Conservation (phyloP, 345 rosid species). For the Lepidium didymum region DNA sequence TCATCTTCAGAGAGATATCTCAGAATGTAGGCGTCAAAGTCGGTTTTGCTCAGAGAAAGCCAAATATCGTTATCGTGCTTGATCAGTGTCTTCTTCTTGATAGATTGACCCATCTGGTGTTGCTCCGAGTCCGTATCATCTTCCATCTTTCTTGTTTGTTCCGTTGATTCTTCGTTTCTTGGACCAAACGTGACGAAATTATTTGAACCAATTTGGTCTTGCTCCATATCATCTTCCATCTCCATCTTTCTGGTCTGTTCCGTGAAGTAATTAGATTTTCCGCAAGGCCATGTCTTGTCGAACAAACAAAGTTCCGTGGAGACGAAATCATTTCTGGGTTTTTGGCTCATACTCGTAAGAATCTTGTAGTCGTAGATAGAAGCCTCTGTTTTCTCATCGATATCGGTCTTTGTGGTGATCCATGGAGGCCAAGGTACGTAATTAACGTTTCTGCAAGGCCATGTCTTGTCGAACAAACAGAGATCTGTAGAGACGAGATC, state of each 20-base stretch:
- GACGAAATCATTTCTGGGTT: neutral
- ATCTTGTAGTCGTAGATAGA: no score
- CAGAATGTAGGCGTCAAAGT: neutral
- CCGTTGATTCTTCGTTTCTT: neutral
- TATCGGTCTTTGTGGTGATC: no score
- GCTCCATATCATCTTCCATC: neutral
- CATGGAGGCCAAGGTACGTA: no score
- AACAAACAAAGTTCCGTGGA: neutral
- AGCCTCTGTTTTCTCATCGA: no score
- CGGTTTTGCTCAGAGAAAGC: neutral
- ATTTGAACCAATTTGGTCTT: neutral
- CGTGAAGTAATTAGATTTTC: neutral
- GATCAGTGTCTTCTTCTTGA: neutral
- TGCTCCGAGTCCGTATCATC: neutral
- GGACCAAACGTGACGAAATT: neutral
- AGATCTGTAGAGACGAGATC: no score
- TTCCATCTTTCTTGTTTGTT: neutral
- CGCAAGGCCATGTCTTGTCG: neutral
- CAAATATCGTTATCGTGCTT: neutral
- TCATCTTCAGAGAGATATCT: neutral
- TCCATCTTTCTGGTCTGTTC: neutral
- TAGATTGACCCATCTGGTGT: neutral
- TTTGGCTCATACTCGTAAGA: no score
- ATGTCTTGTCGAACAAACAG: neutral
- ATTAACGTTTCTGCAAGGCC: neutral